Conservation (phyloP, 192 early-diverging fungal species). For the Phlyctochytrium arcticum region DNA sequence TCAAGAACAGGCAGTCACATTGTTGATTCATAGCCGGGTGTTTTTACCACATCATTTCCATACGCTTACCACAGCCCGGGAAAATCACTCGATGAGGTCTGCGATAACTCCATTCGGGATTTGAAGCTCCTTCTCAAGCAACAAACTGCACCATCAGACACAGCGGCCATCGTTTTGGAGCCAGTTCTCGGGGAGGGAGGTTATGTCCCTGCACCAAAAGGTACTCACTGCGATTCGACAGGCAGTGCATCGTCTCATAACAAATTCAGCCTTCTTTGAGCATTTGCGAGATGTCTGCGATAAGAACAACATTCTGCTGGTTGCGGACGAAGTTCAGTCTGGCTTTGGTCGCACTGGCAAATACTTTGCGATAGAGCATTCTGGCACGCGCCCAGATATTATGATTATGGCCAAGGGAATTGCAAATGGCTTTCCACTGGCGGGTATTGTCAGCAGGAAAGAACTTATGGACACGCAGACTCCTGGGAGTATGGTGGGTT, state of each 20-base stretch:
- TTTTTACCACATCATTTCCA: conserved; percentile 3
- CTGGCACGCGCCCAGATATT: conserved; percentile 8
- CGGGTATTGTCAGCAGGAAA: conserved; percentile 8
- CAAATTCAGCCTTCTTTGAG: background rate
- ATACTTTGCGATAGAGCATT: conserved; percentile 21
- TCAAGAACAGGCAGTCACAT: background rate
- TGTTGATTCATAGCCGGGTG: background rate
- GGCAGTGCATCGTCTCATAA: background rate
- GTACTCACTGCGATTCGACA: background rate
- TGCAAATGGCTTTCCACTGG: conserved; percentile 12
- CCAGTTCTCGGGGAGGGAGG: conserved; percentile 17
- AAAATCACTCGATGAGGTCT: background rate
- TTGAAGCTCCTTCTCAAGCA: conserved; percentile 3
- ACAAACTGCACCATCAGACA: conserved; percentile 5
- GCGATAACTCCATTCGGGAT: conserved; percentile 1
- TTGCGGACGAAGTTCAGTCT: conserved; percentile 14
- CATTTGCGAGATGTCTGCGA: conserved; percentile 7
- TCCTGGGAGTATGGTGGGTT: conserved; percentile 10
- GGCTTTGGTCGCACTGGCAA: conserved; percentile 13
- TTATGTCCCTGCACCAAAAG: conserved; percentile 9
- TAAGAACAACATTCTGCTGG: conserved; percentile 9
- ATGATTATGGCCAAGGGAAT: conserved; percentile 18
- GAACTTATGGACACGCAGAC: conserved; percentile 15
- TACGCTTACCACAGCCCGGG: conserved; percentile 1
- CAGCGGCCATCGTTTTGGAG: conserved; percentile 11